Evolutionary conservation across 1,284 basidiomycete genomes (phyloP).

Genomic region (Erythrobasidium hasegawianum): DNA sequence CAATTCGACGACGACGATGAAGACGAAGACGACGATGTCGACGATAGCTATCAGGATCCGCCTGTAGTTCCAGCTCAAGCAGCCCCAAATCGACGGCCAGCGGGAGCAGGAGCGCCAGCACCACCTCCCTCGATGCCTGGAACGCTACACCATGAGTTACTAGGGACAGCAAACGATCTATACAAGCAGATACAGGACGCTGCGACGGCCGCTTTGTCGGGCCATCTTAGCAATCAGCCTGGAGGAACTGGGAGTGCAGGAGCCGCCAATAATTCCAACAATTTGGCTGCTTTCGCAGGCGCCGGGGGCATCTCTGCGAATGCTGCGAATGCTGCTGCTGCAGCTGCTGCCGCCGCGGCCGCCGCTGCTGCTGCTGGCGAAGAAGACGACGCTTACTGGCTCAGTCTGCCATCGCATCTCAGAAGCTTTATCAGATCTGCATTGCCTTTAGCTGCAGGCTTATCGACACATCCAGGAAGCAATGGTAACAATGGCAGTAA

Average conservation of each 20-base stretch:
- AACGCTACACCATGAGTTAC: slow-evolving; percentile 54
- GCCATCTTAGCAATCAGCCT: slow-evolving; percentile 31
- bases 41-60: slow-evolving; percentile 17
- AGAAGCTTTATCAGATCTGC: slow-evolving; percentile 59
- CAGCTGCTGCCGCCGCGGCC: not conserved
- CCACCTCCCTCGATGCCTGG: slow-evolving; percentile 38
- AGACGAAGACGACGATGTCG: slow-evolving; percentile 18
- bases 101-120: slow-evolving; percentile 22
- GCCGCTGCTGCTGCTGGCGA: slow-evolving; percentile 18
- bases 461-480: slow-evolving; percentile 38
- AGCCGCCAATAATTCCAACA: not conserved
- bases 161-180: slow-evolving; percentile 58
- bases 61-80: slow-evolving; percentile 3
- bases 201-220: slow-evolving; percentile 47
- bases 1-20: slow-evolving; percentile 23
- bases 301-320: not conserved
- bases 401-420: slow-evolving; percentile 56
- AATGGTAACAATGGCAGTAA: slow-evolving; percentile 46
- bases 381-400: slow-evolving; percentile 60
- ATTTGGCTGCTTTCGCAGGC: not conserved
- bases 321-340: not conserved
- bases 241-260: slow-evolving; percentile 11
- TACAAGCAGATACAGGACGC: slow-evolving; percentile 58
- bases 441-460: slow-evolving; percentile 53
- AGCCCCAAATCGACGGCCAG: slow-evolving; percentile 13